These are phyloP conservation scores for Termitomyces sp. DNA, from an alignment of 768 basidiomycete genomes.

Conservation along the genomic window DNA sequence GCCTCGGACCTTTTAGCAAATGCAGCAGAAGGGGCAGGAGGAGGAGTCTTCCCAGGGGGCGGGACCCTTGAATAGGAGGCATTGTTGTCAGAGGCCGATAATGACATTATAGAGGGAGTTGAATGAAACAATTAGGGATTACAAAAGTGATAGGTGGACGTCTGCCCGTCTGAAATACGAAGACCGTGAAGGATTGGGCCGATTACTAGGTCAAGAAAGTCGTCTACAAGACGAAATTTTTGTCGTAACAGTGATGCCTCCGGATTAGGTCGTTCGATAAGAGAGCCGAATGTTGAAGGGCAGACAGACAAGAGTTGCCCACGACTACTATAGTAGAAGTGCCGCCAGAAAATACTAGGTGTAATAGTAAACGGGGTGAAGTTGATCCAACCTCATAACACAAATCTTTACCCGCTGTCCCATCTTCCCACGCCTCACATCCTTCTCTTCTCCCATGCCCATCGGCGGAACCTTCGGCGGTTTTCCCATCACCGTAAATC, in stretches of 20 bases:
- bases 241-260: conserved; percentile 16
- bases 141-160: conserved; percentile 38
- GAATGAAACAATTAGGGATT: conserved; percentile 81
- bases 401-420: conserved; percentile 27
- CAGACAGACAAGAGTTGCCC: conserved; percentile 39
- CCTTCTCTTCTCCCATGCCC: conserved; percentile 20
- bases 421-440: conserved; percentile 31
- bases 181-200: conserved; percentile 22
- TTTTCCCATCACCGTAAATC: conserved; percentile 17
- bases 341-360: conserved; percentile 51
- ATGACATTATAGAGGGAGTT: conserved; percentile 80
- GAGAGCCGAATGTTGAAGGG: conserved; percentile 19
- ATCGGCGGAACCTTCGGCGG: conserved; percentile 21
- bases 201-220: conserved; percentile 28
- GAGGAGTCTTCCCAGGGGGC: conserved; percentile 82
- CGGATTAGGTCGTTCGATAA: conserved; percentile 18
- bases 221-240: conserved; percentile 19
- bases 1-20: conserved; percentile 74
- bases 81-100: conserved; percentile 82
- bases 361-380: conserved; percentile 39
- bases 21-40: conserved; percentile 86
- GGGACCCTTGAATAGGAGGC: conserved; percentile 77
- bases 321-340: conserved; percentile 50
- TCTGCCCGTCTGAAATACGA: conserved; percentile 27
- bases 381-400: conserved; percentile 33